These are phyloP conservation scores for Gossypium rotundifolium DNA, from an alignment of 345 rosid species.

Conservation along the genomic window DNA sequence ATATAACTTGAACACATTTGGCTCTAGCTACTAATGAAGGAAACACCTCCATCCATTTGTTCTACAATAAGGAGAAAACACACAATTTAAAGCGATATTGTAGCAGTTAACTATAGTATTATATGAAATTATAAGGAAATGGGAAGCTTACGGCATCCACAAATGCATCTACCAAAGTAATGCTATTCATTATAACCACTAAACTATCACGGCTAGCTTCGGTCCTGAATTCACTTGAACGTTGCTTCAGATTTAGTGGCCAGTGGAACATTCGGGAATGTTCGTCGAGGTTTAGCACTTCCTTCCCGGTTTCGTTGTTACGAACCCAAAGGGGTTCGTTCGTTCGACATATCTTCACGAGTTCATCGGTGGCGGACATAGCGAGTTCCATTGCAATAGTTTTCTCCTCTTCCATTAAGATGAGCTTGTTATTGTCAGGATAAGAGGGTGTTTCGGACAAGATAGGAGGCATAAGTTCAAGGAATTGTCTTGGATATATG, in stretches of 20 bases:
- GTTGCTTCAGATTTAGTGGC: constrained; percentile 41
- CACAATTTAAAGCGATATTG: not conserved
- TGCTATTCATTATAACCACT: constrained; percentile 86
- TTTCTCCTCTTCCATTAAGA: too few relatives aligned
- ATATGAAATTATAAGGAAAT: not conserved
- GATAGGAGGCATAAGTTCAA: too few relatives aligned
- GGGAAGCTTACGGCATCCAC: constrained; percentile 60
- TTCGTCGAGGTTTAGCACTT: constrained; percentile 58
- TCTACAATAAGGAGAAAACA: constrained; percentile 29
- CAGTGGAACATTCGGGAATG: constrained; percentile 60
- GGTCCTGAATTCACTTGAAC: constrained; percentile 34
- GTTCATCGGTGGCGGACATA: constrained; percentile 67
- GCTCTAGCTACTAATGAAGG: constrained; percentile 81
- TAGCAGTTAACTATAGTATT: not conserved
- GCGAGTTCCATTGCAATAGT: too few relatives aligned
- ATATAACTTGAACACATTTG: too few relatives aligned
- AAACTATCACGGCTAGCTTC: constrained; percentile 75
- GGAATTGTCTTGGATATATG: too few relatives aligned
- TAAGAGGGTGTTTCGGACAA: too few relatives aligned
- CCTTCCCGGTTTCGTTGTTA: constrained; percentile 29
- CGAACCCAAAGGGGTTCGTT: constrained; percentile 70
- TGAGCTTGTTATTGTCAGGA: too few relatives aligned
- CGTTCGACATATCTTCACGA: constrained; percentile 52
- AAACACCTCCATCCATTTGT: constrained; percentile 86
- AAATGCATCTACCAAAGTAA: constrained; percentile 72